Evolutionary conservation across 768 basidiomycete species (phyloP).

Genomic region (Xerocomus potaroensis): DNA sequence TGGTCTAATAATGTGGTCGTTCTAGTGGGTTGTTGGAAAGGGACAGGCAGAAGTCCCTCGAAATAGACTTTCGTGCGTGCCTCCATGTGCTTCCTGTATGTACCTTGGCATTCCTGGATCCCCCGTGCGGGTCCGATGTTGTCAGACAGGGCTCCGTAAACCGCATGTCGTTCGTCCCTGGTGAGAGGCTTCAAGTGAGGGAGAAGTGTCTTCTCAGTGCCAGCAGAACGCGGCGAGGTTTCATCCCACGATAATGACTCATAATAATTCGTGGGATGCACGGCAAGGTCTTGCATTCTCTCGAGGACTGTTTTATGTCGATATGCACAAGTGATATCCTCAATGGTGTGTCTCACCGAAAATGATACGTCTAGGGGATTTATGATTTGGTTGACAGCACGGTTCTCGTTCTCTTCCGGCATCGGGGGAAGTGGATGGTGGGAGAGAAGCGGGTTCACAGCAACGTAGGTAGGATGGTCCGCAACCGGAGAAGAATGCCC

Average conservation of each 20-base stretch:
- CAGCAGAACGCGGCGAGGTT: constrained; percentile 19
- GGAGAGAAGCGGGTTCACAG: constrained; percentile 28
- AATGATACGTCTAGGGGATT: constrained; percentile 25
- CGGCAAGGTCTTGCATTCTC: constrained; percentile 22
- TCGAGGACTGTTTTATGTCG: constrained; percentile 26
- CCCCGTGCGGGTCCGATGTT: constrained; percentile 43
- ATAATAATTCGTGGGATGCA: constrained; percentile 12
- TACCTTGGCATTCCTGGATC: constrained; percentile 48
- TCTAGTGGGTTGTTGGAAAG: constrained; percentile 14
- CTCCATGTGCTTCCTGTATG: constrained; percentile 50
- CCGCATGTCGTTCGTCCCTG: constrained; percentile 42
- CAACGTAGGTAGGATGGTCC: constrained; percentile 8
- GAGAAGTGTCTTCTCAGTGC: constrained; percentile 13
- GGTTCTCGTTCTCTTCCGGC: constrained; percentile 4
- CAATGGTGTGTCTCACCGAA: constrained; percentile 26
- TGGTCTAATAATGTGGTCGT: constrained; percentile 8
- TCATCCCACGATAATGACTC: constrained; percentile 11
- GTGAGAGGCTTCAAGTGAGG: constrained; percentile 32
- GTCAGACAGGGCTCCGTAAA: constrained; percentile 49
- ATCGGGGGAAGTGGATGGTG: neutral
- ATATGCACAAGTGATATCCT: constrained; percentile 28
- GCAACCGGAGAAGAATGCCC: constrained; percentile 7
- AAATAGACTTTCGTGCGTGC: constrained; percentile 44
- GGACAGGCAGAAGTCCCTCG: constrained; percentile 34
- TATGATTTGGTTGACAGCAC: constrained; percentile 13